Base-by-base conservation (phyloP, 441 rosid species). In the Bocquillonia castaneifolia region DNA sequence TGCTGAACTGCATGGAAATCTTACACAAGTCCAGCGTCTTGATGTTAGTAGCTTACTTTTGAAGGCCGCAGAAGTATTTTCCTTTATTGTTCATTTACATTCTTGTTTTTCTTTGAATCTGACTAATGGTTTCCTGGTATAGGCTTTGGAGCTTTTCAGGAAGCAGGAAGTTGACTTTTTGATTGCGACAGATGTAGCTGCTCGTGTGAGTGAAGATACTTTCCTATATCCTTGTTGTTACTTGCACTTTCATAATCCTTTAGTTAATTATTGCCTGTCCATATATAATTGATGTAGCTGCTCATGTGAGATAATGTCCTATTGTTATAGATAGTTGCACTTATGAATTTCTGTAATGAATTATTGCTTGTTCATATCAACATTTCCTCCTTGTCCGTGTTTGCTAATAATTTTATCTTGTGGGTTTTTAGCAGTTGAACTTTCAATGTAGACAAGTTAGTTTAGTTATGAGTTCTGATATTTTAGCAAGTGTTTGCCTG, bases 1-100 rank as follows among this genome's bases (percentile, higher is more conserved):
- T 59, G 93, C 96, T 34, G 98, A 92, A 81, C 97, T 94, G 79
- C 99, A 92, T 79, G 95, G 98, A 77, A 91, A 95, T 81, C 98
- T 90, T 71, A 95, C 99, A 28, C 98, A 95, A 83, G 82, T 87
- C 61, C 99, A 95, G 71, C 95, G 97, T 32, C 95, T 95, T 76
- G 97, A 90, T 80, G 99, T 95, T 76, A 82, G 97, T 82, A 54
- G 65, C 77, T 74, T 62, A 65, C 61, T 31, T 59, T 63, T 57
- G 32, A 26, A 36, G 42, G 26, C 57, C 72, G 51, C 42, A 20
- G 26, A 31, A 31, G 12, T 54, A n/a, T 67, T 66, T 3, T 31
- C 28, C 69, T 44, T 0, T 69, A 31, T 53, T 56, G 10, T 59
- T 47, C 51, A 5, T 50, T 64, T 28, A 34, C 39, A 37, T 45